These are phyloP conservation scores for Colletotrichum sp. DNA, from an alignment of 2,329 filamentous ascomycete genomes.

Conservation along the genomic window DNA sequence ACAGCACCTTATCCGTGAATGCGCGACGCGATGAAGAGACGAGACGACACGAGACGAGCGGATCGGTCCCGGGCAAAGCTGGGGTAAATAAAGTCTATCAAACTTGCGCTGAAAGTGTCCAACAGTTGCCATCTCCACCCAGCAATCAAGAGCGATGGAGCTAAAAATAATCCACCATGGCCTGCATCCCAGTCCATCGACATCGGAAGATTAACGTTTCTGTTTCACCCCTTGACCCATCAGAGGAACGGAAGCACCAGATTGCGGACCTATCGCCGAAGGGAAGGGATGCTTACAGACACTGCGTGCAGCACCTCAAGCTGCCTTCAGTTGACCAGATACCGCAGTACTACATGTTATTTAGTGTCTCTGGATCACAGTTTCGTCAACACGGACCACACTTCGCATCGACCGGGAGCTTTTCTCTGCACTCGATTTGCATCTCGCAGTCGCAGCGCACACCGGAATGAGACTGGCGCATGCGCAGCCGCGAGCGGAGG, in stretches of 20 bases:
- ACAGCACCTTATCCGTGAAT: not conserved
- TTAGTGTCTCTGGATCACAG: not conserved
- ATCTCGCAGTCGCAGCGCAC: slow-evolving; percentile 1
- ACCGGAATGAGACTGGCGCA: not conserved
- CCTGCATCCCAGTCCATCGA: slow-evolving; percentile 17
- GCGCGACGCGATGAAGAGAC: not conserved
- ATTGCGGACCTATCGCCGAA: not conserved
- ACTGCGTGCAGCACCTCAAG: not conserved
- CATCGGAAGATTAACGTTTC: slow-evolving; percentile 23
- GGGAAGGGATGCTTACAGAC: not conserved
- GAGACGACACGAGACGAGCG: slow-evolving; percentile 15
- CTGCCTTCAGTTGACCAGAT: not conserved
- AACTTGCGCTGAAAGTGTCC: not conserved
- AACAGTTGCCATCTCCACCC: not conserved
- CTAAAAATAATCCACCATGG: slow-evolving; percentile 22
- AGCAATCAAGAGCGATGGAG: not conserved
- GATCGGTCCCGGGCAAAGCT: slow-evolving; percentile 18
- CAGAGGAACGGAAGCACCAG: slow-evolving; percentile 13
- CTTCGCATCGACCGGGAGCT: not conserved
- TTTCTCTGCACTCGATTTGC: not conserved
- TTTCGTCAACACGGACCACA: not conserved
- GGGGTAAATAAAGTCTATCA: slow-evolving; percentile 13
- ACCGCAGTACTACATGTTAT: not conserved
- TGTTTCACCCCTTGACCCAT: slow-evolving; percentile 21
- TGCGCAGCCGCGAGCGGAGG: not conserved